Conservation (phyloP, 345 rosid species). For the Nasturtium officinale region DNA sequence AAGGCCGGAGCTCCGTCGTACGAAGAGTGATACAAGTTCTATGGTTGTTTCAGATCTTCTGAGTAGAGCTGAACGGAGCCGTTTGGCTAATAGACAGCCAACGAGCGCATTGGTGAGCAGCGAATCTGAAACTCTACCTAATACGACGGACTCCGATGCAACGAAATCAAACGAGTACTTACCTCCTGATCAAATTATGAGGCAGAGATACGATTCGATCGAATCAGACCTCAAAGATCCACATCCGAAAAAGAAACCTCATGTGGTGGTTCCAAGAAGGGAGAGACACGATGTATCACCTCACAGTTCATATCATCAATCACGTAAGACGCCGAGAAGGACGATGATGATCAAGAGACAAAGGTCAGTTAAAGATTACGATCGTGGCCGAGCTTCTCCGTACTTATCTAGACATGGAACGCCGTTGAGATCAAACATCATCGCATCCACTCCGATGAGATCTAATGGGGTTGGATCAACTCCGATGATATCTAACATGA, state of each 20-base stretch:
- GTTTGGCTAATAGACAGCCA: constrained; percentile 32
- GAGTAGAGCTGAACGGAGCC: constrained; percentile 38
- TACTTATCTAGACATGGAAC: constrained; percentile 44
- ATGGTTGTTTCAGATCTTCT: constrained; percentile 43
- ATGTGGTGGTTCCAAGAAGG: background rate
- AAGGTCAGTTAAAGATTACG: constrained; percentile 8
- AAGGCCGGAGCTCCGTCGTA: constrained; percentile 67
- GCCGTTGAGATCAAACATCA: constrained; percentile 39
- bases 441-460: constrained; percentile 34
- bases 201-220: constrained; percentile 10
- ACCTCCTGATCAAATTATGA: background rate
- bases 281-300: background rate
- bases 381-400: constrained; percentile 27
- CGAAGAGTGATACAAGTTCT: constrained; percentile 79
- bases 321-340: constrained; percentile 32
- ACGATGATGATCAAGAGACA: constrained; percentile 3
- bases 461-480: constrained; percentile 23
- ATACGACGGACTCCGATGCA: constrained; percentile 17
- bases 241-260: background rate
- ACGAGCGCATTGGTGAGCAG: constrained; percentile 17
- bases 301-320: constrained; percentile 3
- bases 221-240: constrained; percentile 34
- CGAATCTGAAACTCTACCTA: constrained; percentile 34
- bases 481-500: constrained; percentile 35
- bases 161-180: background rate